A percentile compares a stretch with the other conserved stretches of the same genome.
phyloP scores from a whole-genome alignment of 306 rosid species.

The Pterocarpus macrocarpus region DNA sequence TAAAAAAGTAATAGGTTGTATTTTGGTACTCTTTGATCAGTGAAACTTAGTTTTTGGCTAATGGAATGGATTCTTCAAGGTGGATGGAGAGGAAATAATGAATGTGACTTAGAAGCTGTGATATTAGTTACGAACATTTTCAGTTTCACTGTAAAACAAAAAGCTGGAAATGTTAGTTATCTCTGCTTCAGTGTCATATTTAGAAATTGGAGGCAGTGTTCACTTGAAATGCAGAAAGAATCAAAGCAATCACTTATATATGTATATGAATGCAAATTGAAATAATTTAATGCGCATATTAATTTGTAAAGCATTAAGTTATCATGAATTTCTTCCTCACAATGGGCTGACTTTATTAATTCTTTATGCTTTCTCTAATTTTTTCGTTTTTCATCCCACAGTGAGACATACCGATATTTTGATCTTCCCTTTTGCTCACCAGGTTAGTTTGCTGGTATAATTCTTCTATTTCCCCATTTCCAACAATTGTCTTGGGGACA shows the following conservation, averaged over 20 bases:
- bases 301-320: not conserved
- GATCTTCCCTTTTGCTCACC: constrained; percentile 66
- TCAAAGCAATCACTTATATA: not conserved
- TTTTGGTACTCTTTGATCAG: constrained; percentile 2
- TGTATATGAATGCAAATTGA: too few relatives aligned
- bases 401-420: constrained; percentile 63
- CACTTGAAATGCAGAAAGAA: constrained; percentile 15
- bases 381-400: constrained; percentile 35
- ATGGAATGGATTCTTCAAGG: constrained; percentile 9
- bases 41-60: constrained; percentile 17
- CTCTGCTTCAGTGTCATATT: constrained; percentile 10
- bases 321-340: constrained; percentile 34
- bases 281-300: too few relatives aligned
- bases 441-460: constrained; percentile 49
- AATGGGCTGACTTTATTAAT: not conserved
- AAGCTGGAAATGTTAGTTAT: not conserved
- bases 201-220: constrained; percentile 12
- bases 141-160: constrained; percentile 1
- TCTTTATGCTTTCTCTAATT: constrained; percentile 24
- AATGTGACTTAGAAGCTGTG: constrained; percentile 11
- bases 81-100: constrained; percentile 23
- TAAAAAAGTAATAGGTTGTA: constrained; percentile 3
- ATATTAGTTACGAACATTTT: constrained; percentile 15
- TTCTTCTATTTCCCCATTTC: not conserved
- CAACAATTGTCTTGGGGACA: not conserved